A percentile compares a stretch with the other conserved stretches of the same genome.
phyloP scores from a whole-genome alignment of 371 early-diverging fungal genomes.

The Apophysomyces variabilis region DNA sequence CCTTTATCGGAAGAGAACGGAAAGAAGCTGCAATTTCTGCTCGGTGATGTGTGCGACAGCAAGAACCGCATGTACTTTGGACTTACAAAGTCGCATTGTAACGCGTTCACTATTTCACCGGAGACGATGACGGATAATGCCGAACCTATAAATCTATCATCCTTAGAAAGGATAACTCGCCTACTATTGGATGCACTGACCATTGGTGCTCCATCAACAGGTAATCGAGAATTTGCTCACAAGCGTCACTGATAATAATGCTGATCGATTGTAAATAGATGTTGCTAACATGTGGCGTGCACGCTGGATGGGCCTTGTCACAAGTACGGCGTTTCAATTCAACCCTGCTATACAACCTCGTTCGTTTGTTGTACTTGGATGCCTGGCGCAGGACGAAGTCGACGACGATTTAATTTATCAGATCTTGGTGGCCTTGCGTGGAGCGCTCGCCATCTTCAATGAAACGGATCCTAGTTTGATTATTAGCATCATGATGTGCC shows the following conservation, averaged over 20 bases:
- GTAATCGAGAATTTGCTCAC: constrained; percentile 37
- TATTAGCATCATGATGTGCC: constrained; percentile 83
- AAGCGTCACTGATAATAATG: constrained; percentile 35
- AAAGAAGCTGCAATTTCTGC: constrained; percentile 55
- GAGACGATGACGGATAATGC: constrained; percentile 65
- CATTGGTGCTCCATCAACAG: constrained; percentile 68
- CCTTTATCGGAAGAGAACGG: constrained; percentile 57
- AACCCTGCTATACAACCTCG: constrained; percentile 92
- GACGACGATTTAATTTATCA: constrained; percentile 88
- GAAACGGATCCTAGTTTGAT: constrained; percentile 74
- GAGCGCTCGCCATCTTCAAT: constrained; percentile 78
- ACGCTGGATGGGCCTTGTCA: constrained; percentile 88
- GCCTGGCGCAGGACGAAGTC: constrained; percentile 81
- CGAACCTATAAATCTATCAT: constrained; percentile 67
- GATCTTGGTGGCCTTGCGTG: constrained; percentile 82
- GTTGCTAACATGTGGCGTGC: constrained; percentile 80
- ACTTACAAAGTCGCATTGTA: constrained; percentile 64
- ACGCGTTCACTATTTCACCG: constrained; percentile 63
- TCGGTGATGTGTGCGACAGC: constrained; percentile 76
- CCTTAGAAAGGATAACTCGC: constrained; percentile 78
- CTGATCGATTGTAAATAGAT: constrained; percentile 56
- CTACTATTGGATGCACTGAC: constrained; percentile 77
- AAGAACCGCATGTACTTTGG: constrained; percentile 82
- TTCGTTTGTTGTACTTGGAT: constrained; percentile 90
- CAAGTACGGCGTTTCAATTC: constrained; percentile 89